These are phyloP conservation scores for Aurantiochytrium sp. DNA, from an alignment of 108 stramenopile genomes.

Conservation along the genomic window DNA sequence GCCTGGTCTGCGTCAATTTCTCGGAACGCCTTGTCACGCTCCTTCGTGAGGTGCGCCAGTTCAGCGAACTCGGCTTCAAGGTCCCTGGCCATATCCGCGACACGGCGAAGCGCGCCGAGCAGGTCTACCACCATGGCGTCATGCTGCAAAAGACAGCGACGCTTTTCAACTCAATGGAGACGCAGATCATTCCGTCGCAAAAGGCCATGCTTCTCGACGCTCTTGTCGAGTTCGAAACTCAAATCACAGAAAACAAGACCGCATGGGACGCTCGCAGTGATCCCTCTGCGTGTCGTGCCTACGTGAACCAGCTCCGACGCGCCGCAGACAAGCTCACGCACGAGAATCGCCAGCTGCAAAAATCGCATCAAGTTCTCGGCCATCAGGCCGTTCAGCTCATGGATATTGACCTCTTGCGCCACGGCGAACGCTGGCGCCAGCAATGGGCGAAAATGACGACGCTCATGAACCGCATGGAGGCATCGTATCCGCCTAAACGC, in stretches of 20 bases:
- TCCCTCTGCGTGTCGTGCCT: conserved; percentile 43
- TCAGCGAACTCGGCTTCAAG: conserved; percentile 47
- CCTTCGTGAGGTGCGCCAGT: conserved; percentile 53
- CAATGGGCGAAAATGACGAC: conserved; percentile 29
- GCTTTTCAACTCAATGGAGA: conserved; percentile 57
- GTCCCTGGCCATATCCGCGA: conserved; percentile 28
- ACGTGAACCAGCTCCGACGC: conserved; percentile 47
- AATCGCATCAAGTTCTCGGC: conserved; percentile 26
- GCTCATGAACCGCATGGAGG: conserved; percentile 24
- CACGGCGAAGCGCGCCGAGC: conserved; percentile 27
- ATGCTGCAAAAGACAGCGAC: conserved; percentile 56
- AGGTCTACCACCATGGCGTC: conserved; percentile 51
- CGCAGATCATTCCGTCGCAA: conserved; percentile 48
- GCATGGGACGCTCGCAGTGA: conserved; percentile 32
- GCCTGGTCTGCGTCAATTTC: conserved; percentile 25
- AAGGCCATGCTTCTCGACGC: conserved; percentile 52
- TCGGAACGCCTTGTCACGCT: conserved; percentile 41
- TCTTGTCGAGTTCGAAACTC: conserved; percentile 48
- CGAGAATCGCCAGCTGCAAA: conserved; percentile 48
- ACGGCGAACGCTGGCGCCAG: conserved; percentile 35
- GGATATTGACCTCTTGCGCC: conserved; percentile 42
- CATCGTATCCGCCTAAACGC: conserved; percentile 29
- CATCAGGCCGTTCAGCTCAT: conserved; percentile 23
- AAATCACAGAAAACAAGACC: conserved; percentile 27
- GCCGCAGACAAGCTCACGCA: conserved; percentile 47